Evolutionary conservation across 371 early-diverging fungal species (phyloP), one percentile per base, ranked within the genome.

Genomic region (Syncephalastrum monosporum): DNA sequence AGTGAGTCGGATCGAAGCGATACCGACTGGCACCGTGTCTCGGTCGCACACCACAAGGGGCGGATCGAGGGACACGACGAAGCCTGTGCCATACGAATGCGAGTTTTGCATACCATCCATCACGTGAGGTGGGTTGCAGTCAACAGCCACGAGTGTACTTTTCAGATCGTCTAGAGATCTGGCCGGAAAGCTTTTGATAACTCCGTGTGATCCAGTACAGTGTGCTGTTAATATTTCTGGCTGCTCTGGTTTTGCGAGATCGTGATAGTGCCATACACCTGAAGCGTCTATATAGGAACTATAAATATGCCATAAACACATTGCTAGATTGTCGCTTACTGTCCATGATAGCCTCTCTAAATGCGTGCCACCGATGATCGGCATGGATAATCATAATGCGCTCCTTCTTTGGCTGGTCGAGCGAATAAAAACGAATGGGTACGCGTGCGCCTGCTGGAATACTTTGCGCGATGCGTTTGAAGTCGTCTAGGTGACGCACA

Each of bases 351-450:
- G 90, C 91, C 55, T 91, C 48, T 50, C 91, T 71, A 67, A 91
- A 89, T 23, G 78, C 75, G 64, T 86, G 82, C 95, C 95, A 95
- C 59, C 91, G 92, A 46, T 91, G 78, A 59, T 91, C 89, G 2
- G 93, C 86, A 57, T 80, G 82, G 74, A 93, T 90, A 52, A 94
- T 85, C 68, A 81, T 82, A 19, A 94, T 82, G 50, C 81, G 83
- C 55, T 86, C 85, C 50, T 85, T 84, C 74, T 93, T 85, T n/a
- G 85, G 81, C 55, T 83, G 76, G 17, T 78, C 81, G 2, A 90
- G 67, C 5, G 83, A 61, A 56, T 89, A 93, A 75, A 83, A 92
- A 12, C 86, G 79, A 33, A 94, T 71, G 0, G 94, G 92, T 15
- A 94, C 85, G 16, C 91, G 82, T 16, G 81, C 82, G 17, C 91